Evolutionary conservation across 2,329 filamentous ascomycete genomes (phyloP).

Genomic region (Diaporthe citri): DNA sequence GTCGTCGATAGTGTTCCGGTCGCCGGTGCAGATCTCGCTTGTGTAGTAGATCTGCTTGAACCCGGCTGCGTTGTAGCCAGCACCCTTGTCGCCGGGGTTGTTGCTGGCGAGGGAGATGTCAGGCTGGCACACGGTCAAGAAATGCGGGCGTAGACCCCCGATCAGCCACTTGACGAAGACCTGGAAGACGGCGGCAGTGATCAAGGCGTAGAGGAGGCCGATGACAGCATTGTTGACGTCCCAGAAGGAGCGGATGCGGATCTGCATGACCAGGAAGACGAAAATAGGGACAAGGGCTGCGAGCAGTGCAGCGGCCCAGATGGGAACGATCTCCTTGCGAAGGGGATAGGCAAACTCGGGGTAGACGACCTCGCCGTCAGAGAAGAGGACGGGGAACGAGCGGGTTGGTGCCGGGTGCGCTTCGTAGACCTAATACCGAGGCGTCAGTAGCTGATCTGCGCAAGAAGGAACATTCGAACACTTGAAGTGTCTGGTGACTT

Average conservation of each 20-base stretch:
- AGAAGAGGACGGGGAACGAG: constrained; percentile 77
- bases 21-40: constrained; percentile 76
- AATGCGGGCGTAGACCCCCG: constrained; percentile 79
- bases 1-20: constrained; percentile 74
- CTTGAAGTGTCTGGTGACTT: constrained; percentile 1
- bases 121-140: constrained; percentile 78
- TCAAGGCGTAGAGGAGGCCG: constrained; percentile 77
- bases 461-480: background rate
- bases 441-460: background rate
- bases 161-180: constrained; percentile 83
- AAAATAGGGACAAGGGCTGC: constrained; percentile 74
- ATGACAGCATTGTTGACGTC: constrained; percentile 78
- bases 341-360: constrained; percentile 79
- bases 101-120: constrained; percentile 58
- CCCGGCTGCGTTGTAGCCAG: constrained; percentile 59
- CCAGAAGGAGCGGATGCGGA: constrained; percentile 77
- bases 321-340: constrained; percentile 78
- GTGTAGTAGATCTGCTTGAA: constrained; percentile 75
- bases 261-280: constrained; percentile 74
- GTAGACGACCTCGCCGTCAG: constrained; percentile 76
- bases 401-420: constrained; percentile 75
- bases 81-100: constrained; percentile 54
- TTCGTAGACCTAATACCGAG: constrained; percentile 65
- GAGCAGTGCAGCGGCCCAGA: constrained; percentile 77
- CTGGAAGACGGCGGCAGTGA: constrained; percentile 80